Evolutionary conservation across 1,284 basidiomycete genomes (phyloP).

Genomic region (Somion occarium): DNA sequence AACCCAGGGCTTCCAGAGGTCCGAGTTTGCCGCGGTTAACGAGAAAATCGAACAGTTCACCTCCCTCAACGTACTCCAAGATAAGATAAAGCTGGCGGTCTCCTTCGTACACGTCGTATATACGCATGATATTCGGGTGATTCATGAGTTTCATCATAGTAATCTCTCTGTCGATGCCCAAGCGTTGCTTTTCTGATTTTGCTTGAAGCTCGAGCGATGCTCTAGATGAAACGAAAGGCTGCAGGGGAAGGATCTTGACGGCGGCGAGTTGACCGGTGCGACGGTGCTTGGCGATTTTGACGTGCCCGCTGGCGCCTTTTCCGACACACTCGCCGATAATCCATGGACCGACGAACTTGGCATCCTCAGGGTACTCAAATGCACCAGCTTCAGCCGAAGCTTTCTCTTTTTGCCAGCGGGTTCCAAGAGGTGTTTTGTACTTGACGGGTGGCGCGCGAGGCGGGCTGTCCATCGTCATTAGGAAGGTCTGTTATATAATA

Average conservation of each 20-base stretch:
- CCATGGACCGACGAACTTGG: constrained; percentile 74
- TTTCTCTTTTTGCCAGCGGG: constrained; percentile 81
- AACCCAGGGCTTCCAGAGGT: constrained; percentile 81
- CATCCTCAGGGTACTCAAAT: constrained; percentile 73
- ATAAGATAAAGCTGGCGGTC: constrained; percentile 90
- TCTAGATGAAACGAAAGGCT: constrained; percentile 76
- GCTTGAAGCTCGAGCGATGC: constrained; percentile 71
- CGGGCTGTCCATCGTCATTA: constrained; percentile 32
- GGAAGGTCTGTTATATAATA: too few relatives aligned
- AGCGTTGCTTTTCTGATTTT: constrained; percentile 84
- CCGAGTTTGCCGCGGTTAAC: constrained; percentile 85
- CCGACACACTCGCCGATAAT: constrained; percentile 93
- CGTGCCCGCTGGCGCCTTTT: constrained; percentile 92
- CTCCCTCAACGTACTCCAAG: constrained; percentile 96
- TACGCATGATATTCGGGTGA: constrained; percentile 93
- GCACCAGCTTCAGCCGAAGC: constrained; percentile 63
- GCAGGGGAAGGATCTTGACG: constrained; percentile 95
- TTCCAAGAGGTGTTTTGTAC: constrained; percentile 65
- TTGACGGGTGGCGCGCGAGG: constrained; percentile 64
- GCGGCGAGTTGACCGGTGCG: constrained; percentile 92
- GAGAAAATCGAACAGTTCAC: constrained; percentile 97
- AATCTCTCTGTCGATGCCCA: constrained; percentile 95
- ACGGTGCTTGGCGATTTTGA: constrained; percentile 91
- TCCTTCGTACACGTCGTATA: constrained; percentile 98
- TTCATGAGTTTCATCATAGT: constrained; percentile 99